Base-by-base conservation (phyloP, 2,329 filamentous ascomycete species). In the Podosphaera leucotricha region DNA sequence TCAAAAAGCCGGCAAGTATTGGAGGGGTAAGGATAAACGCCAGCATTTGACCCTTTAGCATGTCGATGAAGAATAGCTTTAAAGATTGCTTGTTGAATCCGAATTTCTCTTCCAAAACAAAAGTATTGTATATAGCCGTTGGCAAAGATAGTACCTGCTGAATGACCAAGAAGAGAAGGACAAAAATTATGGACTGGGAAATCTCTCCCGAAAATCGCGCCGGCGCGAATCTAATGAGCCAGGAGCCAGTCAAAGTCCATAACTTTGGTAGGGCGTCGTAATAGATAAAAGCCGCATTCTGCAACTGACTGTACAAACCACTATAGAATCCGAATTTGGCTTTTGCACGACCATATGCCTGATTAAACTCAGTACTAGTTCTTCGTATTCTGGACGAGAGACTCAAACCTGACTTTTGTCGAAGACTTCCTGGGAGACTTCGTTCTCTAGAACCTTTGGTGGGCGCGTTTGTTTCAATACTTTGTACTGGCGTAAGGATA, bases 41-140 rank as follows among this genome's bases (percentile, higher is more conserved):
- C 47, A 98, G 71, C 53, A 82, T 69, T 61, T 93, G 85, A 26
- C 79, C 77, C 70, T 98, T 98, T 65, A 95, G 61, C 65, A 93
- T 76, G 60, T 98, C 90, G 54, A 74, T 81, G 44, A 94, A 59
- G 69, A 87, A 98, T 24, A 95, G 69, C 61, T 76, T 77, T 45
- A 84, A 66, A 0, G 90, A 95, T 68, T 93, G 85, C 67, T 98
- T 98, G 64, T 98, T 98, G 73, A 98, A 98, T 42, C 90, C 90
- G 55, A 92, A 98, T 59, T 84, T 81, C 64, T 94, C 86, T 63
- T 98, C 90, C 45, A 98, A 68, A 41, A 95, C 82, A 57, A 98
- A 98, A 11, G 84, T 90, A 64, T 86, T 77, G 67, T 95, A 98
- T 61, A 94, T 76, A 45, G 76, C 80, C 47, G 77, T 72, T 2